Conservation (phyloP, 1,284 basidiomycete genomes). For the Filobasidium uniguttulatum region DNA sequence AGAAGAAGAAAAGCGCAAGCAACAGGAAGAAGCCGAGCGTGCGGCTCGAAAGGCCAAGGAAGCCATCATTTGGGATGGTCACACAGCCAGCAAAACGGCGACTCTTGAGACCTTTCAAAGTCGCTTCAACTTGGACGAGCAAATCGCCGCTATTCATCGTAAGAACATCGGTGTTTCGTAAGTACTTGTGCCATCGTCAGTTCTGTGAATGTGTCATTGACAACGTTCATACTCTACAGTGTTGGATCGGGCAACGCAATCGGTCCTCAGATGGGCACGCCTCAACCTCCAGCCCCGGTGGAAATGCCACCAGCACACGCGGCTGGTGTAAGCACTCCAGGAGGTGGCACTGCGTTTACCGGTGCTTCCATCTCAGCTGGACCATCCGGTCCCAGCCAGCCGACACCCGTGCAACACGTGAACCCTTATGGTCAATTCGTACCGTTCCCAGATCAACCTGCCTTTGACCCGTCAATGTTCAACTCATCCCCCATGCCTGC, state of each 20-base stretch:
- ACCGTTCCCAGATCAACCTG: slow-evolving; percentile 30
- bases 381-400: slow-evolving; percentile 27
- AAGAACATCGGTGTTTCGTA: slow-evolving; percentile 71
- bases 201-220: slow-evolving; percentile 4
- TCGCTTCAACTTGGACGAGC: slow-evolving; percentile 82
- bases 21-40: slow-evolving; percentile 68
- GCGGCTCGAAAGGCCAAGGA: slow-evolving; percentile 67
- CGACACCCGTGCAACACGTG: background rate
- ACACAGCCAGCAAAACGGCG: slow-evolving; percentile 74
- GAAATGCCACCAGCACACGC: slow-evolving; percentile 21
- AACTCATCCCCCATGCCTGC: slow-evolving; percentile 11
- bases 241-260: slow-evolving; percentile 42
- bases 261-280: slow-evolving; percentile 66
- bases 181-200: slow-evolving; percentile 28
- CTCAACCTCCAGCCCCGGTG: slow-evolving; percentile 9
- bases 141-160: slow-evolving; percentile 84
- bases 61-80: slow-evolving; percentile 90
- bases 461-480: slow-evolving; percentile 16
- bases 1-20: slow-evolving; percentile 72
- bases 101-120: slow-evolving; percentile 81
- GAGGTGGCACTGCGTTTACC: slow-evolving; percentile 23
- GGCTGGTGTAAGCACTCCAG: slow-evolving; percentile 38
- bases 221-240: slow-evolving; percentile 9
- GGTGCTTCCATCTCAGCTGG: slow-evolving; percentile 35
- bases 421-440: slow-evolving; percentile 45